Evolutionary conservation across 1,284 basidiomycete species (phyloP).

Genomic region (Vanrija humicola): DNA sequence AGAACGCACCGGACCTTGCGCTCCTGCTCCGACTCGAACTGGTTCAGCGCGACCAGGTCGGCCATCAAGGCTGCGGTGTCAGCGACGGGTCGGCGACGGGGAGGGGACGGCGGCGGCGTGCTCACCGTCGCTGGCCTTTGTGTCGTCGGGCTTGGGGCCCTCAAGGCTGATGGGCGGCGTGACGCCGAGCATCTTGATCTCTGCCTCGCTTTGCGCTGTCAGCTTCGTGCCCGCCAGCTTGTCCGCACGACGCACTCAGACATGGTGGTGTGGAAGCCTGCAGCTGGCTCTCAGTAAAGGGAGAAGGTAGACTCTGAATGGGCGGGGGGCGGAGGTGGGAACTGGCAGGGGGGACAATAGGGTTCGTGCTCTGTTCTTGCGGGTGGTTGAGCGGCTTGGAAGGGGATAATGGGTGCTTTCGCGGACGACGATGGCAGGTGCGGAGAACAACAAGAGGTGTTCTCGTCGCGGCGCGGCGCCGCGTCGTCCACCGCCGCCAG

Average conservation of each 20-base stretch:
- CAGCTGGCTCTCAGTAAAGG: no score
- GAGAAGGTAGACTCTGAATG: no score
- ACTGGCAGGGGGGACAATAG: no score
- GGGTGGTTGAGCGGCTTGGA: no score
- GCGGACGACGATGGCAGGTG: no score
- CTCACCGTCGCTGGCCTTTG: constrained; percentile 69
- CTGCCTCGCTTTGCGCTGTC: constrained; percentile 7
- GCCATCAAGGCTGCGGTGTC: constrained; percentile 53
- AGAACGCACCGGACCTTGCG: constrained; percentile 73
- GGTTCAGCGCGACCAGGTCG: constrained; percentile 79
- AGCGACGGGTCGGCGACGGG: background rate
- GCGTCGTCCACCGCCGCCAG: no score
- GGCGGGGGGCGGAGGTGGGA: no score
- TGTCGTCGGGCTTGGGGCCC: constrained; percentile 66
- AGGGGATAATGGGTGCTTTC: no score
- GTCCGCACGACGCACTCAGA: background rate
- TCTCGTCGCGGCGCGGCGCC: no score
- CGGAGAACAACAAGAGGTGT: no score
- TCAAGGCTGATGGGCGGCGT: constrained; percentile 88
- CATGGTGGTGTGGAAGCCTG: background rate
- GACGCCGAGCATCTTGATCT: constrained; percentile 48
- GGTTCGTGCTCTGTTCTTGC: no score
- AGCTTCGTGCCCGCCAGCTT: background rate
- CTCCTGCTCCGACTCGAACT: constrained; percentile 88
- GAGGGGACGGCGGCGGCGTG: constrained; percentile 29